phyloP scores from a whole-genome alignment of 805 yeast species.

The Saccharomyces kudriavzevii region DNA sequence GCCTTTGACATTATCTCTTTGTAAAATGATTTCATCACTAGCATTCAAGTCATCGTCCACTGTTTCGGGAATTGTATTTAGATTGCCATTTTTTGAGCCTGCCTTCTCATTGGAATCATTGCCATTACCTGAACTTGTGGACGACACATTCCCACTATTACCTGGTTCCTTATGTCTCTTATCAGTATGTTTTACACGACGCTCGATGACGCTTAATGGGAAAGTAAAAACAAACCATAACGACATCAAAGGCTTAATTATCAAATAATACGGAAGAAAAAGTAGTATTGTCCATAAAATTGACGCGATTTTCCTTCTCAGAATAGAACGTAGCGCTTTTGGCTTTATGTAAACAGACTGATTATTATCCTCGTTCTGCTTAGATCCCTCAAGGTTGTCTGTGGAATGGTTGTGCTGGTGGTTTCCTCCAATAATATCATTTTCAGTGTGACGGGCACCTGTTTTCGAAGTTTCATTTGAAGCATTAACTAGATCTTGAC shows the following conservation, averaged over 20 bases:
- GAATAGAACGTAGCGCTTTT: not conserved
- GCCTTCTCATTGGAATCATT: not conserved
- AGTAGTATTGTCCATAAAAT: constrained; percentile 28
- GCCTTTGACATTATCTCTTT: constrained; percentile 28
- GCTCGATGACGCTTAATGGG: constrained; percentile 42
- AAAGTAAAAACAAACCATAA: constrained; percentile 46
- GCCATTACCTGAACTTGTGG: not conserved
- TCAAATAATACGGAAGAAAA: constrained; percentile 42
- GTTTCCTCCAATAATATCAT: not conserved
- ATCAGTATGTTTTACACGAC: constrained; percentile 3
- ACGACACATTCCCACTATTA: not conserved
- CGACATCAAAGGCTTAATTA: constrained; percentile 45
- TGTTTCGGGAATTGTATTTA: constrained; percentile 4
- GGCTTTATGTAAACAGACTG: not conserved
- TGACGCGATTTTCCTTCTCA: constrained; percentile 1
- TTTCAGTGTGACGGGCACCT: not conserved
- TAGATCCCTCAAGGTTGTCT: not conserved
- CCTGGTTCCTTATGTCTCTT: not conserved
- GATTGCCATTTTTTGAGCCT: not conserved
- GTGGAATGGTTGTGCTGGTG: not conserved
- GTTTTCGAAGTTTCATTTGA: not conserved
- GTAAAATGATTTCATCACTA: constrained; percentile 26
- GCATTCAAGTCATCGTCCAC: constrained; percentile 23
- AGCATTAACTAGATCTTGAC: not conserved
- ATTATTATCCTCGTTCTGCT: not conserved